Base-by-base conservation (phyloP, 768 basidiomycete species). In the Mycena polygramma region DNA sequence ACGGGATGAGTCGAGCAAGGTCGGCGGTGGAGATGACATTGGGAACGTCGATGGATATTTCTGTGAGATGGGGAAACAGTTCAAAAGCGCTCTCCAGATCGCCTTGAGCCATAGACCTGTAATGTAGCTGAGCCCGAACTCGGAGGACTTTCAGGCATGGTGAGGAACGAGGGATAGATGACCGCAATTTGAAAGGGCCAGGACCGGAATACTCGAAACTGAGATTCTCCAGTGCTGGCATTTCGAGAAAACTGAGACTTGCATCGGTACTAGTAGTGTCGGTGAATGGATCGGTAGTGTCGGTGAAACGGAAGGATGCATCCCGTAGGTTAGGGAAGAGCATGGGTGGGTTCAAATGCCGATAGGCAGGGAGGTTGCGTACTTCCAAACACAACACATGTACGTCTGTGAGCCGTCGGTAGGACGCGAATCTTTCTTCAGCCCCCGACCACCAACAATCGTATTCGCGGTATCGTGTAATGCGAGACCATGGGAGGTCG, bases 141-240 rank as follows among this genome's bases (percentile, higher is more conserved):
- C 41, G 63, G 37, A 70, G 35, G 22, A 43, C 22, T 36, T 61
- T 70, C 49, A 70, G 35, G 17, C 41, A 45, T 4, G 52, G 51
- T 1, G 52, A 71, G 13, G 36, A 60, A 36, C 8, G 26, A 52
- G 26, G 60, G 30, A 60, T 14, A n/a, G 2, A 11, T 57, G n/a
- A 1, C 49, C 41, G 5, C 37, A 60, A 46, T 10, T 8, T 7
- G 41, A 53, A 46, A 7, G 3, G 45, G 26, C 2, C 0, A 35
- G 10, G 8, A 36, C 4, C 36, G 30, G 41, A 15, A 19, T 36
- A 19, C 22, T 51, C 15, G 6, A 63, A 35, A 35, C 54, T 63
- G 61, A 57, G 60, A 1, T 49, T 57, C 24, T 71, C 48, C 9
- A 71, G 57, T 26, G 39, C 43, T 24, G 70, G 70, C 59, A 67